Conservation (phyloP, 495 filamentous ascomycete genomes). For the Aspergillus nanangensis region DNA sequence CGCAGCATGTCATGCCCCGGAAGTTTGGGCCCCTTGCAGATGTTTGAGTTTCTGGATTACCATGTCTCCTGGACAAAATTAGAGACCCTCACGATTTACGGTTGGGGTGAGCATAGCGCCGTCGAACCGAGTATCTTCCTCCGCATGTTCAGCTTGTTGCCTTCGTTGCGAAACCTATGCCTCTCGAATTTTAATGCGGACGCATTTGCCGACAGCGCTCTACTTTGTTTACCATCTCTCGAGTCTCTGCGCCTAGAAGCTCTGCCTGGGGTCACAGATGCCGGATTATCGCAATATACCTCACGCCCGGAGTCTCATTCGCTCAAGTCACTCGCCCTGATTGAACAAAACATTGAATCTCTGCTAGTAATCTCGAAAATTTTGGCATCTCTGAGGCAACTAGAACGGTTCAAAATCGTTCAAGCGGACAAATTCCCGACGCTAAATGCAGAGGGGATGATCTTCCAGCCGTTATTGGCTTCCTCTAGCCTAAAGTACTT, state of each 20-base stretch:
- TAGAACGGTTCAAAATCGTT: slow-evolving; percentile 66
- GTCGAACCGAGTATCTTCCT: slow-evolving; percentile 64
- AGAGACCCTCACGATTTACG: slow-evolving; percentile 72
- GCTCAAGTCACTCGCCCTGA: slow-evolving; percentile 57
- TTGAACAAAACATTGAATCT: slow-evolving; percentile 62
- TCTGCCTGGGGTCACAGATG: slow-evolving; percentile 71
- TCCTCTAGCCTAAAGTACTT: slow-evolving; percentile 61
- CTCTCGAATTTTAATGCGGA: slow-evolving; percentile 68
- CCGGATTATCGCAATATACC: slow-evolving; percentile 70
- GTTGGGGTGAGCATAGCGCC: slow-evolving; percentile 49
- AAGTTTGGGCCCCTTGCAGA: slow-evolving; percentile 56
- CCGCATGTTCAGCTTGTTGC: slow-evolving; percentile 62
- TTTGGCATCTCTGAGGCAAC: slow-evolving; percentile 57
- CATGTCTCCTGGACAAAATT: slow-evolving; percentile 69
- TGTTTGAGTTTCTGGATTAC: slow-evolving; percentile 62
- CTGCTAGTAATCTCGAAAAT: slow-evolving; percentile 71
- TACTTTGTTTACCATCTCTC: slow-evolving; percentile 67
- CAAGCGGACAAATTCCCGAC: slow-evolving; percentile 58
- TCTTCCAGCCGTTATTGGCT: slow-evolving; percentile 66
- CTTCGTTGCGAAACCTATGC: slow-evolving; percentile 66
- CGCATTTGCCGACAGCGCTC: slow-evolving; percentile 66
- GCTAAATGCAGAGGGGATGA: slow-evolving; percentile 53
- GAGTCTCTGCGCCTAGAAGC: slow-evolving; percentile 71
- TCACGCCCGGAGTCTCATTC: slow-evolving; percentile 50
- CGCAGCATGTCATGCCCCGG: slow-evolving; percentile 44